Conservation (phyloP, 208 protist genomes). For the Trypanosomatidae sp. region DNA sequence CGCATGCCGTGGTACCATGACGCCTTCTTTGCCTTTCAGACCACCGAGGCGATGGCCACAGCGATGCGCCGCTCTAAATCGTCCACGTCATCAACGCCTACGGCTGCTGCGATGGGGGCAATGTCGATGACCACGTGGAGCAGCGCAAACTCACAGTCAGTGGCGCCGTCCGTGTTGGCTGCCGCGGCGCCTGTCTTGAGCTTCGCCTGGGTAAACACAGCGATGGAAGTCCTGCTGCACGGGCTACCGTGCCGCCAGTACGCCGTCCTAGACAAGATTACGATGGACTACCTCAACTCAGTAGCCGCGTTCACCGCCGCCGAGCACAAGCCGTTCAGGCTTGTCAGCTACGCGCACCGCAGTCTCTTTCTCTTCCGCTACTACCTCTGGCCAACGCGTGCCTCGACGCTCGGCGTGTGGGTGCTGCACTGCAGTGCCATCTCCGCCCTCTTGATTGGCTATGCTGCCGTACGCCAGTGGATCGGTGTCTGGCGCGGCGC, state of each 20-base stretch:
- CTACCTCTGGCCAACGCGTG: constrained; percentile 45
- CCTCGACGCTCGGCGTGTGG: constrained; percentile 54
- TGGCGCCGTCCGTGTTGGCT: constrained; percentile 1
- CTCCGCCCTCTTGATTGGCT: constrained; percentile 14
- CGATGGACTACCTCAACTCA: constrained; percentile 9
- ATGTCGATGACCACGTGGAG: not conserved
- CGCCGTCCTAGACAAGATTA: constrained; percentile 14
- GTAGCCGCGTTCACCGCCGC: not conserved
- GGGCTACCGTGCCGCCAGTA: constrained; percentile 54
- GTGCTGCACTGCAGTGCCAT: constrained; percentile 55
- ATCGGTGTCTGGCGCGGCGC: constrained; percentile 41
- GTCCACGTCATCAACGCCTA: not conserved
- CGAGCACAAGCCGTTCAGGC: not conserved
- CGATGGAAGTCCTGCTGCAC: constrained; percentile 44
- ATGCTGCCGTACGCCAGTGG: constrained; percentile 48
- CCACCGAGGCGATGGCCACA: constrained; percentile 6
- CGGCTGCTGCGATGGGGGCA: not conserved
- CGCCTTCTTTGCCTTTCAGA: constrained; percentile 26
- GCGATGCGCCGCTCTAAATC: not conserved
- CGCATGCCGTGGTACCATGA: constrained; percentile 30
- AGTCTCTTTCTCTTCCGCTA: constrained; percentile 31
- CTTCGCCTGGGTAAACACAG: constrained; percentile 35
- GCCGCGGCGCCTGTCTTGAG: constrained; percentile 21
- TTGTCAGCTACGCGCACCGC: constrained; percentile 18
- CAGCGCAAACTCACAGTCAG: not conserved